Base-by-base conservation (phyloP, 495 filamentous ascomycete genomes). In the Lichenothelia convexa region DNA sequence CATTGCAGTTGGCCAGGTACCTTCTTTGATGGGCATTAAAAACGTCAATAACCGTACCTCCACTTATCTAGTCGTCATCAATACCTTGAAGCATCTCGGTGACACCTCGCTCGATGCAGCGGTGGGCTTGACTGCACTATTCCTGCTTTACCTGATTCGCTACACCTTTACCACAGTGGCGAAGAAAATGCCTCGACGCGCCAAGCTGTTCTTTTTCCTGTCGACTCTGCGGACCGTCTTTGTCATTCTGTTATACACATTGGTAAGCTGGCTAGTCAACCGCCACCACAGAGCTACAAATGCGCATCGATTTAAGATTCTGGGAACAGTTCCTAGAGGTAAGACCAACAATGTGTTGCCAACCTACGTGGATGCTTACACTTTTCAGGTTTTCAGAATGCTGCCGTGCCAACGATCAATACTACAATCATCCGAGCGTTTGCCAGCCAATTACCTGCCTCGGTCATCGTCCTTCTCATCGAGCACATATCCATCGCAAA, bases 401-500 rank as follows among this genome's bases (percentile, higher is more conserved):
- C 80, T 5, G 71, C 62, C n/a, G 80, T 77, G n/a, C 85, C 85
- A 0, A 61, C 55, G 0, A 58, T 94, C 38, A 71, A 78, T 45
- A 61, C 58, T 0, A 52, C 59, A 1, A 65, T 89, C 36, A 69
- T 87, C 46, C 61, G 45, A 2, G 48, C 68, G 5, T 82, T 83
- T 49, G 55, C 63, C 7, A 55, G 55, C 26, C 57, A 84, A 33
- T 58, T 93, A 0, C 84, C 84, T 0, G 78, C 77, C 12, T 71
- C 75, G 0, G 79, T 94, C 30, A 93, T 97, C 45, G 91, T 97
- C 5, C 63, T 95, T 30, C 62, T 97, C 31, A 94, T 97, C 46
- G 89, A 97, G 55, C 60, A 63, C 39, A 63, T 63, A 12, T 58
- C 91, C n/a, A 97, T 97, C 42, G 83, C 86, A 22, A 97, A 97